Evolutionary conservation across 495 filamentous ascomycete genomes (phyloP).

Genomic region (Aspergillus incahuasiensis): DNA sequence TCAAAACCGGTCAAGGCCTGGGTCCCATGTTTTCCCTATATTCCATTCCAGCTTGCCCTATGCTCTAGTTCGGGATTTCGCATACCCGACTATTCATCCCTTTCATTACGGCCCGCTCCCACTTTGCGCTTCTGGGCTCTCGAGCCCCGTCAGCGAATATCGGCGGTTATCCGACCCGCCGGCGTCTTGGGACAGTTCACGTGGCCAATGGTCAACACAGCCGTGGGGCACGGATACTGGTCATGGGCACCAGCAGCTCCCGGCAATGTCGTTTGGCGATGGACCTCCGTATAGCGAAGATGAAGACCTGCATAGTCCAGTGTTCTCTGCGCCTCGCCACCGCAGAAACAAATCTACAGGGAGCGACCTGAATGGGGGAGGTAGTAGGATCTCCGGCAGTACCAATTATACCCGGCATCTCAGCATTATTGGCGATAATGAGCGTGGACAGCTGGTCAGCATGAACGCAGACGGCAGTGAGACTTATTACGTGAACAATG

Average conservation of each 20-base stretch:
- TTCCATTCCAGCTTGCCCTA: conserved; percentile 90
- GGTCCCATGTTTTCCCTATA: conserved; percentile 70
- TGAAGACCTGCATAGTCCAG: conserved; percentile 89
- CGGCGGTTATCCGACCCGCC: conserved; percentile 80
- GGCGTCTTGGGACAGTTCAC: conserved; percentile 50
- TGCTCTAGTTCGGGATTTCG: conserved; percentile 90
- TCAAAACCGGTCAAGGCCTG: conserved; percentile 61
- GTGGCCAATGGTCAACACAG: conserved; percentile 48
- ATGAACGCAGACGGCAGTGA: conserved; percentile 70
- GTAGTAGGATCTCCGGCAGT: conserved; percentile 39
- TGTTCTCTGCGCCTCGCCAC: conserved; percentile 70
- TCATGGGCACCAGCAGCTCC: conserved; percentile 58
- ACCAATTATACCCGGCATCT: conserved; percentile 26
- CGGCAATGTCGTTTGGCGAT: conserved; percentile 82
- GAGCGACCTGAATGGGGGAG: conserved; percentile 36
- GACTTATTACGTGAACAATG: conserved; percentile 69
- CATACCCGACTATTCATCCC: conserved; percentile 76
- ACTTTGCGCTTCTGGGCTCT: conserved; percentile 71
- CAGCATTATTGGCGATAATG: conserved; percentile 38
- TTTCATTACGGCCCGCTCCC: conserved; percentile 87
- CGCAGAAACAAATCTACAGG: conserved; percentile 75
- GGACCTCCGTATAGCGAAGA: conserved; percentile 97
- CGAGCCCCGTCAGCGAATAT: conserved; percentile 79
- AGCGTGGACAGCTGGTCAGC: conserved; percentile 61
- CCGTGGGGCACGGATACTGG: conserved; percentile 44